Evolutionary conservation across 371 early-diverging fungal genomes (phyloP), one percentile per base, ranked within the genome.

Genomic region (Mortierella sp.): DNA sequence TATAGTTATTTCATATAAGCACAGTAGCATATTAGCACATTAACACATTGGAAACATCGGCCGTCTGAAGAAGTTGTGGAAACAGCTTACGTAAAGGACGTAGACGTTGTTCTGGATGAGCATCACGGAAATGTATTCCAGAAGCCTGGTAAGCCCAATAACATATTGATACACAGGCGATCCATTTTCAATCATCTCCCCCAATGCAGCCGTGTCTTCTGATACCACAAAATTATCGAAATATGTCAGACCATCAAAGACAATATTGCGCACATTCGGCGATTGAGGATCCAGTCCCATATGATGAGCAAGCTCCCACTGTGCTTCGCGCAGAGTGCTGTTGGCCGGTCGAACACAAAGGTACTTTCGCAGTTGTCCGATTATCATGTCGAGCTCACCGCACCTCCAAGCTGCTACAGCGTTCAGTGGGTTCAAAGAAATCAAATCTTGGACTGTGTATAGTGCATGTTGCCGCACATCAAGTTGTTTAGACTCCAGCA

Each of bases 61-160:
- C 51, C 10, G n/a, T 51, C 17, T 51, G 51, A 40, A 40, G 10
- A 40, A 40, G 40, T 40, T 43, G n/a, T 32, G 22, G 51, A 19
- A 15, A 56, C n/a, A 28, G 58, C 83, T 75, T 75, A 74, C 77
- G 63, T 77, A 67, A 2, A 84, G 68, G 28, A 84, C 67, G 34
- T 79, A 75, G 40, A 63, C 70, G 43, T 79, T 83, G 19, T 84
- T 72, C 13, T 83, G 79, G 12, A 71, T 69, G n/a, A 84, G 66
- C 64, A 84, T 75, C 26, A 83, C 80, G 0, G 84, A 53, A 37
- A 84, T 72, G 51, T 84, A 84, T 57, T 84, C 84, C 40, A 84
- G 65, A 22, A 83, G 42, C 62, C 83, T 47, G 22, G 83, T 83
- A 8, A 84, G 53, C 7, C 66, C 70, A 23, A 79, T 43, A 10